Percentiles rank a stretch among this genome's conserved stretches.
These are phyloP conservation scores for Rhodotorula graminis DNA, from an alignment of 768 basidiomycete species.

Conservation along the genomic window DNA sequence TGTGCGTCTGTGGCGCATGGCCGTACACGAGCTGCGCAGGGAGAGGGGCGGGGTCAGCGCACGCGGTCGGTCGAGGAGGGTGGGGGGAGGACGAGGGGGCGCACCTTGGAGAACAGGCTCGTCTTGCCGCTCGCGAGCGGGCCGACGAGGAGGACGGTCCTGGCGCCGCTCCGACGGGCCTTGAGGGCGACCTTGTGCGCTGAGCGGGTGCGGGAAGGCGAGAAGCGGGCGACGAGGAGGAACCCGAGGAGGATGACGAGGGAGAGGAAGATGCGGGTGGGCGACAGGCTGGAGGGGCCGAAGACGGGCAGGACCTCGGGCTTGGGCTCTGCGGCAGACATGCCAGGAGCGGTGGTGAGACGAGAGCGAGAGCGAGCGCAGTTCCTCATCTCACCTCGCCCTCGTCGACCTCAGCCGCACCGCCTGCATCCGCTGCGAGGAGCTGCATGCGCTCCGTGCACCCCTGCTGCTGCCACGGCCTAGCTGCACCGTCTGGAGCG, in stretches of 20 bases:
- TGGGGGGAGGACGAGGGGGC: neutral
- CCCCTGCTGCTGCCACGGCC: neutral
- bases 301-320: constrained; percentile 5
- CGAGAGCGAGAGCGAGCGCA: neutral
- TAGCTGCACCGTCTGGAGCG: too few species aligned
- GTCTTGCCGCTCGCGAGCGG: constrained; percentile 42
- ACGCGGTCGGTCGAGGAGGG: neutral
- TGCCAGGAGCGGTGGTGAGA: neutral
- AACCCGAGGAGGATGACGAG: constrained; percentile 26
- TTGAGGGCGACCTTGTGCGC: neutral
- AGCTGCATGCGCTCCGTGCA: too few species aligned
- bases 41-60: neutral
- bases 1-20: constrained; percentile 30
- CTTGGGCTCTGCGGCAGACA: neutral
- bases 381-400: neutral
- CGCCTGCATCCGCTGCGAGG: too few species aligned
- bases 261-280: constrained; percentile 12
- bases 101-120: constrained; percentile 37
- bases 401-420: too few species aligned
- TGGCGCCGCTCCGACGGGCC: neutral
- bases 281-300: neutral
- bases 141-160: constrained; percentile 35
- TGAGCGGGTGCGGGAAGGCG: too few species aligned
- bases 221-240: constrained; percentile 13
- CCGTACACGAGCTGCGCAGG: constrained; percentile 40